These are phyloP conservation scores for Trametes gibbosa DNA, from an alignment of 768 basidiomycete species.

Conservation along the genomic window DNA sequence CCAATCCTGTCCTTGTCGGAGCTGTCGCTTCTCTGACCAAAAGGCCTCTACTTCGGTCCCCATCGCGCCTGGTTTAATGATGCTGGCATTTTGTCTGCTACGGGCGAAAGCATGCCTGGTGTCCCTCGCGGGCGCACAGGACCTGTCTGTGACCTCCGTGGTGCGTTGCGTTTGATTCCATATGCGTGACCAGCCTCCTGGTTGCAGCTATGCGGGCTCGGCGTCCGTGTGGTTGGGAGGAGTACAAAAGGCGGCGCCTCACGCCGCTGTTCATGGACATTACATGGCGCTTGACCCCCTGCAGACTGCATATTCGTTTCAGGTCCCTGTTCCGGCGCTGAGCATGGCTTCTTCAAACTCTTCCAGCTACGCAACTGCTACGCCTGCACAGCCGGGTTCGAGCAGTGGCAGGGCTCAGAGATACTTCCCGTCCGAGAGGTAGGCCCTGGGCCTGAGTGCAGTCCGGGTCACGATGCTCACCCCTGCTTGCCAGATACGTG, in stretches of 20 bases:
- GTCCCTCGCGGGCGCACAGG: background rate
- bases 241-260: slow-evolving; percentile 15
- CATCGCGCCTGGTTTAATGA: slow-evolving; percentile 12
- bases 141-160: background rate
- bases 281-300: slow-evolving; percentile 16
- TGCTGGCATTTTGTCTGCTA: slow-evolving; percentile 11
- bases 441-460: slow-evolving; percentile 22
- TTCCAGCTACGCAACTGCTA: background rate
- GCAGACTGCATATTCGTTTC: slow-evolving; percentile 11
- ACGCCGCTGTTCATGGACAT: background rate
- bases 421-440: slow-evolving; percentile 25
- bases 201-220: background rate
- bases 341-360: slow-evolving; percentile 10
- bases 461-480: slow-evolving; percentile 19
- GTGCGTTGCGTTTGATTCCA: background rate
- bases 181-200: background rate
- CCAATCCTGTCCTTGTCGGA: slow-evolving; percentile 1
- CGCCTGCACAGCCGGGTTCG: background rate
- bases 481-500: slow-evolving; percentile 38
- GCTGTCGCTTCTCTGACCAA: slow-evolving; percentile 10
- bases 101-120: slow-evolving; percentile 5
- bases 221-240: background rate
- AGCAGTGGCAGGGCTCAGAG: background rate
- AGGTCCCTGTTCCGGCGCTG: slow-evolving; percentile 9
- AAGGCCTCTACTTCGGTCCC: slow-evolving; percentile 10